phyloP scores from a whole-genome alignment of 1,284 basidiomycete genomes.

The Rhodotorula sp. region DNA sequence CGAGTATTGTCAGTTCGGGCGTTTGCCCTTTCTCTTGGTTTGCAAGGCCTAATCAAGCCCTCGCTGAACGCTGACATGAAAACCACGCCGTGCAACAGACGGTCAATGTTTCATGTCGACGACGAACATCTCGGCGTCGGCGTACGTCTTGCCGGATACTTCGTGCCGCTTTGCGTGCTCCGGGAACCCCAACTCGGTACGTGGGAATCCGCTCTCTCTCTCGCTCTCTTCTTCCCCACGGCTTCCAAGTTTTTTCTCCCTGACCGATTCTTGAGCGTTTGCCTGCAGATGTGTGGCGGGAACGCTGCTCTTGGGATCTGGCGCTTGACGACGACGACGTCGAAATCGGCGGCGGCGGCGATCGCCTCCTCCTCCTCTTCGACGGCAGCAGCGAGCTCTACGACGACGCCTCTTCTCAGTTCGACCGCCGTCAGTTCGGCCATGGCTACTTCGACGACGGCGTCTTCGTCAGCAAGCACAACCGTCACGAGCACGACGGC shows the following conservation, averaged over 20 bases:
- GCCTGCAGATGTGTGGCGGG: constrained; percentile 22
- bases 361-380: background rate
- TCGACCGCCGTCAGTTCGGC: too few species aligned
- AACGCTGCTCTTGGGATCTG: constrained; percentile 16
- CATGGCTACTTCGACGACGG: too few species aligned
- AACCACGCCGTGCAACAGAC: background rate
- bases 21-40: background rate
- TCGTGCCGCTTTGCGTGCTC: constrained; percentile 17
- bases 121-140: constrained; percentile 4
- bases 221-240: too few species aligned
- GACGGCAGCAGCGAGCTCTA: background rate
- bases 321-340: background rate
- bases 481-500: too few species aligned
- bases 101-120: constrained; percentile 26
- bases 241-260: background rate
- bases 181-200: constrained; percentile 19
- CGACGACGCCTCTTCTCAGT: too few species aligned
- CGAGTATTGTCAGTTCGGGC: background rate
- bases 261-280: too few species aligned
- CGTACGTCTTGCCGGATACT: constrained; percentile 6
- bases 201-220: background rate
- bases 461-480: too few species aligned
- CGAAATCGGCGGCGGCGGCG: background rate
- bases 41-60: too few species aligned
- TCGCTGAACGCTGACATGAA: too few species aligned